phyloP scores from a whole-genome alignment of 176 grass and related monocot genomes.

The Oryza glaberrima region DNA sequence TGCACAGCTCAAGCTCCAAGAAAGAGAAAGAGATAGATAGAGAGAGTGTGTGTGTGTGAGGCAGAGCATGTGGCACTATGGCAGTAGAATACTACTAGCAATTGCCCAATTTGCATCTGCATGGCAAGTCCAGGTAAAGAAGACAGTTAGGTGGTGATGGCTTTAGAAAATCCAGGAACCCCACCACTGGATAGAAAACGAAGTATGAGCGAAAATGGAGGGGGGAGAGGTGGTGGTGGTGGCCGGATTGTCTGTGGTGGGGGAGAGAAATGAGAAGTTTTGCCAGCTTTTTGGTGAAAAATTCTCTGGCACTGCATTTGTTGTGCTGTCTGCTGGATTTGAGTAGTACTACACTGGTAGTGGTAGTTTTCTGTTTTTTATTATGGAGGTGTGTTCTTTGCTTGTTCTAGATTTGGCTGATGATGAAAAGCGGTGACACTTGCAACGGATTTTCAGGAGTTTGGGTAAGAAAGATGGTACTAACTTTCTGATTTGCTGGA shows the following conservation, averaged over 20 bases:
- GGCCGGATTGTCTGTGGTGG: slow-evolving; percentile 41
- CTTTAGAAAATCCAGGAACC: slow-evolving; percentile 45
- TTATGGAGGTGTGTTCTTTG: slow-evolving; percentile 11
- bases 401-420: slow-evolving; percentile 10
- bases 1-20: background rate
- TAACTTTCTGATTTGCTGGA: background rate
- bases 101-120: background rate
- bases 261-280: background rate
- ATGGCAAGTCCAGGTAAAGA: slow-evolving; percentile 26
- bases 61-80: slow-evolving; percentile 16
- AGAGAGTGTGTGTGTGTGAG: background rate
- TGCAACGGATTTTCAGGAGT: slow-evolving; percentile 19
- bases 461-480: background rate
- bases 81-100: slow-evolving; percentile 4
- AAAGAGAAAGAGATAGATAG: background rate
- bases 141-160: slow-evolving; percentile 31
- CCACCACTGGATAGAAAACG: slow-evolving; percentile 41
- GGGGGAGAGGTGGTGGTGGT: background rate
- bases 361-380: slow-evolving; percentile 11
- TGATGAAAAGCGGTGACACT: background rate
- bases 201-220: background rate
- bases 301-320: slow-evolving; percentile 28
- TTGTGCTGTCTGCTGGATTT: slow-evolving; percentile 39
- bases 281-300: slow-evolving; percentile 41
- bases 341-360: background rate